These are phyloP conservation scores for Cetraspora pellucida DNA, from an alignment of 192 early-diverging fungal species.

Conservation along the genomic window DNA sequence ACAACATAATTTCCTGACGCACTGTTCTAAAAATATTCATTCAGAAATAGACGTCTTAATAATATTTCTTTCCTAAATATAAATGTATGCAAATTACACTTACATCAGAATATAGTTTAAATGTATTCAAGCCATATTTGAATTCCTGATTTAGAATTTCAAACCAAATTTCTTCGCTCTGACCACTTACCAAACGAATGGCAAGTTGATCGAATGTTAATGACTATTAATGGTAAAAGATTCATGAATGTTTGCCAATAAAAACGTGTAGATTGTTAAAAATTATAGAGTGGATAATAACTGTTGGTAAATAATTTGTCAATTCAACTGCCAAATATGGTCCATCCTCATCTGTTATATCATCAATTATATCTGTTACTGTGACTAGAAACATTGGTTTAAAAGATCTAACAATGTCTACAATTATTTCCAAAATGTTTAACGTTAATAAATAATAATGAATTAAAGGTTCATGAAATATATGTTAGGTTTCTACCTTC, in stretches of 20 bases:
- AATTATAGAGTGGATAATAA: constrained; percentile 30
- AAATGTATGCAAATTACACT: constrained; percentile 1
- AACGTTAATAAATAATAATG: constrained; percentile 17
- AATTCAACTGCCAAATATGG: constrained; percentile 56
- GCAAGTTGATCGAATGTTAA: constrained; percentile 51
- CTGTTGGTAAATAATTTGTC: constrained; percentile 61
- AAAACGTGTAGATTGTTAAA: background rate
- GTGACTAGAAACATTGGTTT: constrained; percentile 57
- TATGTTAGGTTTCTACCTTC: background rate
- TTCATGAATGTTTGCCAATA: background rate
- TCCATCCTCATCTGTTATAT: constrained; percentile 57
- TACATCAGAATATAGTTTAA: constrained; percentile 56
- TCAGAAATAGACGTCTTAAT: background rate
- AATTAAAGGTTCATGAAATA: background rate
- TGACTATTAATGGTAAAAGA: constrained; percentile 33
- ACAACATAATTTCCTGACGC: constrained; percentile 64
- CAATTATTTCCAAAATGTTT: constrained; percentile 32
- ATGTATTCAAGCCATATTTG: constrained; percentile 54
- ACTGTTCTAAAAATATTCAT: constrained; percentile 45
- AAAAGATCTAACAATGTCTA: constrained; percentile 52
- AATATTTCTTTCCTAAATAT: background rate
- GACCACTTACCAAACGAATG: constrained; percentile 52
- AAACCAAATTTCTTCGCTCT: constrained; percentile 57
- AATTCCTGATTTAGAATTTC: constrained; percentile 46
- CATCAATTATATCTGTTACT: constrained; percentile 60